A percentile compares a stretch with the other conserved stretches of the same genome.
Conservation (phyloP, 2,329 filamentous ascomycete species). For the Thermothelomyces thermophilus region DNA sequence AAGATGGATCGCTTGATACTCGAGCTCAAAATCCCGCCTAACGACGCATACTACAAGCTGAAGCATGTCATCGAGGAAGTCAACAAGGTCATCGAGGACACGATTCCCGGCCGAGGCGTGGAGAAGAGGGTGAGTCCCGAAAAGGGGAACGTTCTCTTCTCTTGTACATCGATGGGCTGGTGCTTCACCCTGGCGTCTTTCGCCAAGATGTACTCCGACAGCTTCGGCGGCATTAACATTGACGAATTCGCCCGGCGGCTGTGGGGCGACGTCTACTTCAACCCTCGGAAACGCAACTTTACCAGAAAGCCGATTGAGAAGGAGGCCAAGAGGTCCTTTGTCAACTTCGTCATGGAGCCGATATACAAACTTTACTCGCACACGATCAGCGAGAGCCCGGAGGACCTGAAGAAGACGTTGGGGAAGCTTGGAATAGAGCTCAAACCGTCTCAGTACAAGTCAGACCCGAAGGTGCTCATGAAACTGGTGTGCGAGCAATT, state of each 20-base stretch:
- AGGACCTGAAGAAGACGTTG: constrained; percentile 74
- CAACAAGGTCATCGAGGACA: constrained; percentile 89
- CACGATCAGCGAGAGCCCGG: constrained; percentile 83
- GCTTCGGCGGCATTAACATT: constrained; percentile 72
- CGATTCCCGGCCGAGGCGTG: constrained; percentile 73
- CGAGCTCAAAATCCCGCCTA: constrained; percentile 87
- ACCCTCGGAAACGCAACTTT: constrained; percentile 83
- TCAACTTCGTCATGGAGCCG: constrained; percentile 90
- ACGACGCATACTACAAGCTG: constrained; percentile 96
- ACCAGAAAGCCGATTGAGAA: constrained; percentile 82
- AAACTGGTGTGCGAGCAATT: constrained; percentile 91
- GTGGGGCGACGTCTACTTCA: constrained; percentile 97
- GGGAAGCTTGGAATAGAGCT: constrained; percentile 72
- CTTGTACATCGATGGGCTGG: constrained; percentile 90
- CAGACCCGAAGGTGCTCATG: constrained; percentile 81
- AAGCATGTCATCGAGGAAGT: constrained; percentile 99
- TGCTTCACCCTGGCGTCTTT: constrained; percentile 93
- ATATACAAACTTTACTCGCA: constrained; percentile 98
- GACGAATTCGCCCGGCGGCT: constrained; percentile 77
- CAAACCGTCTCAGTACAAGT: constrained; percentile 88
- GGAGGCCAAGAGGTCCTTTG: constrained; percentile 75
- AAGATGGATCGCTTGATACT: constrained; percentile 95
- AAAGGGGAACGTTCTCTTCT: constrained; percentile 96
- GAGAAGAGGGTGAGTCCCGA: constrained; percentile 82
- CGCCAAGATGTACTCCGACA: constrained; percentile 91